Base-by-base conservation (phyloP, 805 yeast species). In the Yarrowia porcina region DNA sequence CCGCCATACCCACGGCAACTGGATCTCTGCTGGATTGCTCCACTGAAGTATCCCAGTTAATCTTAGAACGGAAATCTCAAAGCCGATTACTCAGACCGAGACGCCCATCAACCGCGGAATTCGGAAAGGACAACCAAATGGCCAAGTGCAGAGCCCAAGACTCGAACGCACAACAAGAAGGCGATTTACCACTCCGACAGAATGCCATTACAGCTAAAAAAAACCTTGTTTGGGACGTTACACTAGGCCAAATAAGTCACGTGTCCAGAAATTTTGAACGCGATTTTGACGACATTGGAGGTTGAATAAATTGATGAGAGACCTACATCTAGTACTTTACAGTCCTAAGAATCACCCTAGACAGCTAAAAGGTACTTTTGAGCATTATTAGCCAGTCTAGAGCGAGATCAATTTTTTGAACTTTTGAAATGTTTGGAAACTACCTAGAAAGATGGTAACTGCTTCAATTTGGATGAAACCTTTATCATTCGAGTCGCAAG, bases 121-220 rank as follows among this genome's bases (percentile, higher is more conserved):
- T 56, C 61, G 61, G 61, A 39, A 56, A 56, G 61, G 61, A 56
- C 61, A 56, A 41, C 61, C 47, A 56, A 41, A 15, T 30, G n/a
- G 61, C 49, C 39, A 21, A 41, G 61, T 56, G 47, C 61, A 56
- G 61, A 56, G 61, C 39, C 61, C 75, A 84, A 84, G 61, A 77
- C 85, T 1, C 78, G 82, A 42, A 89, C 88, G 67, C 98, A 98
- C 42, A 98, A 93, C 74, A 89, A 96, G 11, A 82, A 97, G 66
- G 99, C 96, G 71, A 82, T 94, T 50, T 94, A 94, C 74, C 99
- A 94, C 71, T 94, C 99, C 17, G 92, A 90, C 77, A 83, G 99
- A 73, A 94, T 94, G 99, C 99, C 61, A 56, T 56, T 41, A 56
- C 61, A 56, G 61, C 61, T 56, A 18, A 27, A 6, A 20, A 25